Evolutionary conservation across 352 stramenopile genomes (phyloP), one percentile per base, ranked within the genome.

Genomic region (Phytopythium montanum): DNA sequence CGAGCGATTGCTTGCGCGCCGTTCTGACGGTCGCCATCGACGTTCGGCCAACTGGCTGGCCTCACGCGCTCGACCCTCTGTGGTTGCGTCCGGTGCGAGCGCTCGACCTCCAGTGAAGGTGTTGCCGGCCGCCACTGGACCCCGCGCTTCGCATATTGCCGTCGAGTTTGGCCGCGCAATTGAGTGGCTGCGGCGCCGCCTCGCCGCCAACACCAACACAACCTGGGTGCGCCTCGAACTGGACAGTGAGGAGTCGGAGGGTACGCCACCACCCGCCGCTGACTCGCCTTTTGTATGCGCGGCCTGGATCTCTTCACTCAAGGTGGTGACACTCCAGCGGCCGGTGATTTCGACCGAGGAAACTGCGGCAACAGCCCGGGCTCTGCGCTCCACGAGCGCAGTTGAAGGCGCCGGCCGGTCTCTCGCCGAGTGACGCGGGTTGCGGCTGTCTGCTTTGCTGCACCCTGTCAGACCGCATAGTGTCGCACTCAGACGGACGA

Each of bases 391-490:
- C 44, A 16, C 52, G 31, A 49, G 51, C 52, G 21, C 52, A 48
- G 34, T 58, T 58, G 52, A 58, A 58, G 52, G 33, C 52, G 12
- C 34, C 25, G 52, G 13, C 36, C 52, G 36, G 52, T 58, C 52
- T 49, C 52, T 58, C 13, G 36, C 36, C 50, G 50, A 31, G 44
- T 51, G 23, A 51, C 44, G 44, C 28, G 7, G 44, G 23, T n/a
- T 10, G 44, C 44, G 44, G 21, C 44, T n/a, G n/a, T 56, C 28
- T 56, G 18, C 50, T n/a, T 4, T 19, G 14, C 29, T 21, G 5
- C 0, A 13, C 13, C 48, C 48, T 36, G 25, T n/a, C 10, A 23
- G 31, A 54, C 19, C 49, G 49, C 49, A 29, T 55, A 8, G 7
- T n/a, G n/a, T 0, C 19, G 6, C 16, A 28, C 8, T 18, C 49